Percentiles rank a stretch among this genome's conserved stretches.
These are phyloP conservation scores for Phytophthora pini DNA, from an alignment of 352 stramenopile genomes.

Conservation along the genomic window DNA sequence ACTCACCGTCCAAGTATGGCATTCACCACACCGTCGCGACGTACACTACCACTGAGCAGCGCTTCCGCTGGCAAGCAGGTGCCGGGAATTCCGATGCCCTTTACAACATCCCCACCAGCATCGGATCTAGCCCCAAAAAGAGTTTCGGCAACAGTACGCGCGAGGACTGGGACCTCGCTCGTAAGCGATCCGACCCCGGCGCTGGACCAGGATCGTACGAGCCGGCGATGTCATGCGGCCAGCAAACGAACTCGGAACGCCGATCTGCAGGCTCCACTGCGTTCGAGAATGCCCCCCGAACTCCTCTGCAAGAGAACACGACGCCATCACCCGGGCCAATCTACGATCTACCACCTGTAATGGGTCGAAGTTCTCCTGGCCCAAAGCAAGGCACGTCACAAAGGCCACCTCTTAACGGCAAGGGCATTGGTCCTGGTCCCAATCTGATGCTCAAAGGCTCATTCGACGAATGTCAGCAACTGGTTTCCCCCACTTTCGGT, in stretches of 20 bases:
- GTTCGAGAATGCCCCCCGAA: constrained; percentile 73
- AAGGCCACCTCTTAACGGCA: constrained; percentile 60
- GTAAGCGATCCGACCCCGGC: constrained; percentile 67
- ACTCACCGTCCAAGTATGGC: constrained; percentile 77
- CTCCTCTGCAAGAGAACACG: constrained; percentile 51
- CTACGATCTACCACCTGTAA: constrained; percentile 67
- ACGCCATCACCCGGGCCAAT: constrained; percentile 78
- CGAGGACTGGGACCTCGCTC: constrained; percentile 78
- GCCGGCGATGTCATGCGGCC: constrained; percentile 56
- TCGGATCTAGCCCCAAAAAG: constrained; percentile 64
- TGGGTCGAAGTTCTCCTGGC: constrained; percentile 45
- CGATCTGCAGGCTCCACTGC: constrained; percentile 55
- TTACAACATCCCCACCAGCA: constrained; percentile 72
- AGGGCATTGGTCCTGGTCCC: constrained; percentile 62
- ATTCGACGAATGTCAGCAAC: constrained; percentile 51
- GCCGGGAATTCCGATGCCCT: constrained; percentile 65
- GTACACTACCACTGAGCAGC: constrained; percentile 68
- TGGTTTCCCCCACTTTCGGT: constrained; percentile 76
- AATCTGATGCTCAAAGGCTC: constrained; percentile 67
- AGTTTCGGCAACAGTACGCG: constrained; percentile 82
- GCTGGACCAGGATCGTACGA: constrained; percentile 78
- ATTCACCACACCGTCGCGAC: constrained; percentile 74
- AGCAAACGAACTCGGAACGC: constrained; percentile 61
- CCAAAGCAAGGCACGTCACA: constrained; percentile 71
- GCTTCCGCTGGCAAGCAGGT: constrained; percentile 77